Conservation (phyloP, 75 land plant species). For the Gnetum montanum region DNA sequence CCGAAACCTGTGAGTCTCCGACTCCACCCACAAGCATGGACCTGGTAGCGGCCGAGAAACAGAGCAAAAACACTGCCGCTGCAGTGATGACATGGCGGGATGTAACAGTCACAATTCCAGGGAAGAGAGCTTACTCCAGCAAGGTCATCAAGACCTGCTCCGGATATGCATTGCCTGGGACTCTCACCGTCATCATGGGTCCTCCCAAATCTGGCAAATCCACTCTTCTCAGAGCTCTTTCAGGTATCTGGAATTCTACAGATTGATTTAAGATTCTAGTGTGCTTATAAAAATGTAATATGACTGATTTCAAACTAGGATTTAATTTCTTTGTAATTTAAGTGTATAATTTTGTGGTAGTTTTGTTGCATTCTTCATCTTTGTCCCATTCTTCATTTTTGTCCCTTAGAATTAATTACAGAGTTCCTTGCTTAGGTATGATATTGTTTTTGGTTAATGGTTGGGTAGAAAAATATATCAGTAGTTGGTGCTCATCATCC, state of each 20-base stretch:
- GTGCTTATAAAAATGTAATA: no score
- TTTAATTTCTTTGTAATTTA: background rate
- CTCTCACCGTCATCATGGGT: conserved; percentile 25
- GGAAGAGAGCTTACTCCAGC: conserved; percentile 10
- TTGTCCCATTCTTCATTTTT: no score
- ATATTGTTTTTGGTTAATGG: no score
- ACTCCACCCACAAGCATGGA: conserved; percentile 45
- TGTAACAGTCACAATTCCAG: conserved; percentile 21
- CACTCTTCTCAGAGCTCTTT: conserved; percentile 17
- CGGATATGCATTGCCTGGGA: conserved; percentile 25
- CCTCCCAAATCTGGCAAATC: conserved; percentile 22
- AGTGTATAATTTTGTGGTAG: no score
- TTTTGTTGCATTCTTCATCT: no score
- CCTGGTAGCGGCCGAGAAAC: conserved; percentile 34
- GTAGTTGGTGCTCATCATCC: no score
- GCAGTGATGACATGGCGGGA: conserved; percentile 16
- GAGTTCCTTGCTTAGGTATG: background rate
- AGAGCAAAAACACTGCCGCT: conserved; percentile 37
- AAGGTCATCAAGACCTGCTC: conserved; percentile 16
- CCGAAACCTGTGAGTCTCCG: conserved; percentile 52
- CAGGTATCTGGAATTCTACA: no score
- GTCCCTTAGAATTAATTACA: background rate
- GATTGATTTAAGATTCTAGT: no score
- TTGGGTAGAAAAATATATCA: no score
- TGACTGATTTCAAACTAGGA: no score